Base-by-base conservation (phyloP, 306 rosid genomes). In the Acacia melanoxylon region DNA sequence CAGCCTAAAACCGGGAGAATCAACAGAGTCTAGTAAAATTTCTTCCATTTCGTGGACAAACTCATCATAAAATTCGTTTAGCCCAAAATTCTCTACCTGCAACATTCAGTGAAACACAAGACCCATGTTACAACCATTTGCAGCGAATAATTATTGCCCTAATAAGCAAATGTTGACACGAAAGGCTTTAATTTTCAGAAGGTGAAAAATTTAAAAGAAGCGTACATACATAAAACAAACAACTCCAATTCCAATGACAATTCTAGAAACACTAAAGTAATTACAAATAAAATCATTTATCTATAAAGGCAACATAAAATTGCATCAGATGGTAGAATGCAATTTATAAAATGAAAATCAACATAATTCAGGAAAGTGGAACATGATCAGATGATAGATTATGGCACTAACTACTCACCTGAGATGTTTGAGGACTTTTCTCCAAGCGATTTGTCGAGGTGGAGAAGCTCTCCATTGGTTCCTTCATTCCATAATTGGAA, bases 41-140 rank as follows among this genome's bases (percentile, higher is more conserved):
- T 96, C 98, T 82, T 96, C 99, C 99, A 96, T 96, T 66, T 96
- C 99, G 58, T 89, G 93, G 81, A 96, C 98, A 68, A 96, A 82
- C 86, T 96, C 99, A 46, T 96, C 94, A 72, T 89, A 87, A 83
- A 86, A 89, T 71, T 92, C 98, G 78, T 91, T 88, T 54, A 74
- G 82, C 86, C 88, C 98, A 81, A 68, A 72, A 88, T 86, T 90
- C 69, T 90, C 92, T n/a, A 66, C 76, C 99, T 96, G 97, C 90
- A 86, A 78, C 68, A 87, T 82, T 79, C 42, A 84, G 83, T 51
- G 40, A 56, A 78, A 80, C 67, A 59, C 48, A 59, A 69, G 77
- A 76, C 48, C 77, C 20, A 44, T 51, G 35, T 20, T n/a, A 65
- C 19, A 44, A 45, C n/a, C 65, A 68, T 51, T 13, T 46, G 35